These are phyloP conservation scores for Pseudophaeomoniella oleicola DNA, from an alignment of 2,329 filamentous ascomycete species.

Conservation along the genomic window DNA sequence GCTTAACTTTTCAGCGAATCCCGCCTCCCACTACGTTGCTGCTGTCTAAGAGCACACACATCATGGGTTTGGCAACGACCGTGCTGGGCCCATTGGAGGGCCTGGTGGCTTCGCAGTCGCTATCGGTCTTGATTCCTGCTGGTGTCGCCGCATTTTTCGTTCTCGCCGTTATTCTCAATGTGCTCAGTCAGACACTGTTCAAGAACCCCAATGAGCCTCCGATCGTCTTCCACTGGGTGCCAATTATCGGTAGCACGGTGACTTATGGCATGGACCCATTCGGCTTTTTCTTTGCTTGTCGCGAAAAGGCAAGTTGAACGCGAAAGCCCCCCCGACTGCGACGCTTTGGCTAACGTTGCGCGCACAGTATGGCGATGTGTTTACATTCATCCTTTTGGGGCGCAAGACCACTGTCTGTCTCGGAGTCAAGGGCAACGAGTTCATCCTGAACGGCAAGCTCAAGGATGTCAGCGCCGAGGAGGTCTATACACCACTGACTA, in stretches of 20 bases:
- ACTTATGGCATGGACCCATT: constrained; percentile 46
- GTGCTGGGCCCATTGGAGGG: constrained; percentile 29
- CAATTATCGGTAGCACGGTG: constrained; percentile 32
- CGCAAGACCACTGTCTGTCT: constrained; percentile 79
- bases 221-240: constrained; percentile 68
- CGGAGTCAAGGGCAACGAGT: constrained; percentile 73
- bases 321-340: constrained; percentile 4
- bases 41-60: constrained; percentile 5
- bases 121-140: constrained; percentile 29
- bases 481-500: constrained; percentile 64
- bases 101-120: constrained; percentile 30
- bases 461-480: constrained; percentile 86
- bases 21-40: neutral
- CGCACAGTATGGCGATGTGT: constrained; percentile 65
- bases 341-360: constrained; percentile 11
- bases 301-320: constrained; percentile 50
- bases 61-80: constrained; percentile 38
- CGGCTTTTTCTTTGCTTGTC: constrained; percentile 60
- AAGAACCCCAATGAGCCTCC: constrained; percentile 71
- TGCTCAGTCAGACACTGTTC: constrained; percentile 64
- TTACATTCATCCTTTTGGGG: constrained; percentile 78
- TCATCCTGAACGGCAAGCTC: constrained; percentile 83
- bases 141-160: constrained; percentile 33
- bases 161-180: constrained; percentile 57
- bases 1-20: too few species aligned